Evolutionary conservation across 225 moss, liverwort and hornwort species (phyloP).

Genomic region (Sphagnum contortum): DNA sequence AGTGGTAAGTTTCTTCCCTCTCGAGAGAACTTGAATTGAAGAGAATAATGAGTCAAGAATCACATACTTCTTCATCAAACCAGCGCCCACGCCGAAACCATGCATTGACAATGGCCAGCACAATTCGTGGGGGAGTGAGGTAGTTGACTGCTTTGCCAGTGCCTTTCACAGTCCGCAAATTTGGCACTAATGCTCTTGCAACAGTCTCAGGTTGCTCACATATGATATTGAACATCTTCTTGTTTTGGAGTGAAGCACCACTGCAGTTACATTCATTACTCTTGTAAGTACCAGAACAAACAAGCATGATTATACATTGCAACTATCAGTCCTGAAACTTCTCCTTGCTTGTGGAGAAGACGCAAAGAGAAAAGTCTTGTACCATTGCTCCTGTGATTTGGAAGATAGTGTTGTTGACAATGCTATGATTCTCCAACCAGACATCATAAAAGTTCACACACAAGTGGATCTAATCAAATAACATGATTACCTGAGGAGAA

Average conservation of each 20-base stretch:
- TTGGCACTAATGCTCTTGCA: constrained; percentile 80
- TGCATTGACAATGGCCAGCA: constrained; percentile 70
- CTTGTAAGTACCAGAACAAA: not conserved
- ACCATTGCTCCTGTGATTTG: too few species aligned
- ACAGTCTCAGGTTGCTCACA: constrained; percentile 96
- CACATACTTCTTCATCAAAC: constrained; percentile 77
- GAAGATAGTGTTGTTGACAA: too few species aligned
- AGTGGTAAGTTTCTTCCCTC: too few species aligned
- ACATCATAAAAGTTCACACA: too few species aligned
- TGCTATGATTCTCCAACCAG: too few species aligned
- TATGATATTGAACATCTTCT: constrained; percentile 84
- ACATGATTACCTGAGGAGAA: constrained; percentile 57
- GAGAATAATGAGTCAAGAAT: too few species aligned
- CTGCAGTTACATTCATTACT: constrained; percentile 17
- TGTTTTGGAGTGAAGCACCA: constrained; percentile 84
- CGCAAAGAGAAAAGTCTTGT: too few species aligned
- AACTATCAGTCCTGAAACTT: too few species aligned
- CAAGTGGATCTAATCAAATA: too few species aligned
- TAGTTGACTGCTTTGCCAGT: constrained; percentile 85
- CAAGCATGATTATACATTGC: not conserved
- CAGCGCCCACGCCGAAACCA: constrained; percentile 89
- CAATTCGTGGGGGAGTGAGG: constrained; percentile 74
- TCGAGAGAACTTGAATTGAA: too few species aligned
- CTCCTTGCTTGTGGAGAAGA: too few species aligned
- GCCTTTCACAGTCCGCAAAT: constrained; percentile 65